Percentiles rank a stretch among this genome's conserved stretches.
phyloP scores from a whole-genome alignment of 352 stramenopile genomes.

The Phytophthora multivora region DNA sequence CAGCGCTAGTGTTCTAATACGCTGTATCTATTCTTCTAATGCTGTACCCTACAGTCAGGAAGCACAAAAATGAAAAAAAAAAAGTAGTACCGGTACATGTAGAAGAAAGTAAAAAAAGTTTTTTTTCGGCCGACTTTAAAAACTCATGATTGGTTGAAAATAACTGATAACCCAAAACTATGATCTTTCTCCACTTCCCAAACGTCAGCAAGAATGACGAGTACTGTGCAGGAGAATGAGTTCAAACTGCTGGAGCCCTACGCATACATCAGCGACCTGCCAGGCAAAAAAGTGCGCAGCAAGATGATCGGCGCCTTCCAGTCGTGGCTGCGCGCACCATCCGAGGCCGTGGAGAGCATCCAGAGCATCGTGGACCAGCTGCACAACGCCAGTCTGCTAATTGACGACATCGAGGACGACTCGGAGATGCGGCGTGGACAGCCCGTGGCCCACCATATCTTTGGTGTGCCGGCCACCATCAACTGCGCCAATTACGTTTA shows the following conservation, averaged over 20 bases:
- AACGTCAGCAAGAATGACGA: constrained; percentile 24
- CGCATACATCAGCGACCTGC: constrained; percentile 84
- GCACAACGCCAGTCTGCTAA: constrained; percentile 96
- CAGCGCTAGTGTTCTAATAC: too few relatives aligned
- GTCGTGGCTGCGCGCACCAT: constrained; percentile 71
- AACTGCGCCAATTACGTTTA: constrained; percentile 99
- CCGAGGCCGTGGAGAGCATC: constrained; percentile 71
- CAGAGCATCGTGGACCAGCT: constrained; percentile 95
- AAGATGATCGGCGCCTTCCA: constrained; percentile 92
- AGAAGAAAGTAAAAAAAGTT: too few relatives aligned
- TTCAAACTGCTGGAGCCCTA: constrained; percentile 86
- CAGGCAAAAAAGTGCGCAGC: constrained; percentile 90
- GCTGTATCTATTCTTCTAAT: too few relatives aligned
- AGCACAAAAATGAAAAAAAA: too few relatives aligned
- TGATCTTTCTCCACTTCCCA: constrained; percentile 1
- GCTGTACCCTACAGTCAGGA: too few relatives aligned
- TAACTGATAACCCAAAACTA: too few relatives aligned
- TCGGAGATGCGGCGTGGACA: constrained; percentile 94
- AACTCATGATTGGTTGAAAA: too few relatives aligned
- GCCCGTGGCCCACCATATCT: constrained; percentile 96
- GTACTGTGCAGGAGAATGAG: constrained; percentile 40
- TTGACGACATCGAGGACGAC: constrained; percentile 99
- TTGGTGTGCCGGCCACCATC: constrained; percentile 95
- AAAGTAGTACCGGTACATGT: too few relatives aligned
- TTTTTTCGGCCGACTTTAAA: too few relatives aligned